Evolutionary conservation across 2,329 filamentous ascomycete species (phyloP).

Genomic region (Nemania sp.): DNA sequence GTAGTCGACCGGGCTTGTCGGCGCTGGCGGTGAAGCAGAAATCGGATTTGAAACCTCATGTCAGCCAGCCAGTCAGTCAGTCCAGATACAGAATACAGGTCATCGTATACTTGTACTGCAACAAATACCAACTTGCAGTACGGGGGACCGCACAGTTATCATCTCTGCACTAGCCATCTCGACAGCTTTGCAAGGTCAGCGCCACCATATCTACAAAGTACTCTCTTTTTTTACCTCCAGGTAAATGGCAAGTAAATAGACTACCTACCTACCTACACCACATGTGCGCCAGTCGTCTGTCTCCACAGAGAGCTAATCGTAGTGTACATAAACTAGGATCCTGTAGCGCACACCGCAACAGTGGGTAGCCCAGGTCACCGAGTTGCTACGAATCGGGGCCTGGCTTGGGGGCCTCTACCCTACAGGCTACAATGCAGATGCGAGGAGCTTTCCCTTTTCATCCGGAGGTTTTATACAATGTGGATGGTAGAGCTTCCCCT

Average conservation of each 20-base stretch:
- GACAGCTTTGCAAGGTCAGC: too few species aligned
- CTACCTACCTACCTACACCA: too few species aligned
- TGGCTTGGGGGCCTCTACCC: too few species aligned
- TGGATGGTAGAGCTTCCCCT: background rate
- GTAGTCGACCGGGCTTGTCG: constrained; percentile 6
- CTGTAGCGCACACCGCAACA: constrained; percentile 24
- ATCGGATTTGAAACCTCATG: background rate
- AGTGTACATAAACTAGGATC: background rate
- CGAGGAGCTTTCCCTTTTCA: constrained; percentile 9
- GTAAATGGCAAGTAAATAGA: too few species aligned
- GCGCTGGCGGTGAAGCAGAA: constrained; percentile 14
- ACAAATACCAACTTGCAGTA: constrained; percentile 18
- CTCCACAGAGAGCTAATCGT: constrained; percentile 7
- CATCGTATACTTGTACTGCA: background rate
- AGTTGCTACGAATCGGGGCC: too few species aligned
- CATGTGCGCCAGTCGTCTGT: background rate
- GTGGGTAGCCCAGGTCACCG: constrained; percentile 15
- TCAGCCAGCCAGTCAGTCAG: background rate
- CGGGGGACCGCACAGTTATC: background rate
- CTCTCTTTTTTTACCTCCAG: too few species aligned
- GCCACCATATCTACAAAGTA: too few species aligned
- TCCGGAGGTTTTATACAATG: constrained; percentile 4
- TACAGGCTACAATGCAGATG: too few species aligned
- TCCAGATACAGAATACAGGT: constrained; percentile 1
- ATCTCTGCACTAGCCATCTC: too few species aligned